Percentiles rank a stretch among this genome's conserved stretches.
Evolutionary conservation across 176 grass and related monocot species (phyloP).

Genomic region (Paspalum vaginatum): DNA sequence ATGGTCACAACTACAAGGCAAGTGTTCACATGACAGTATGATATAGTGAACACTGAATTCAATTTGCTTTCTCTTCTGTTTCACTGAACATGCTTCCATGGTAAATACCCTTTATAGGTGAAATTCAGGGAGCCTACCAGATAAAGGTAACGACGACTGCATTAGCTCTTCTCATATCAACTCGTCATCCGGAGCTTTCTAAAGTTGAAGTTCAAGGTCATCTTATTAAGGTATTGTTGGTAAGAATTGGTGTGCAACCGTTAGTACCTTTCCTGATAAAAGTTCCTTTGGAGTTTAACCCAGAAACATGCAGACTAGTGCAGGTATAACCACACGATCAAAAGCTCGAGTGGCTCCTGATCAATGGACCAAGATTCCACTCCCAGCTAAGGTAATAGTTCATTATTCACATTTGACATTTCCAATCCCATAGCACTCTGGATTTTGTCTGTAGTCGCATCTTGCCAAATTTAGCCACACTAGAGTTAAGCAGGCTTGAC

Average conservation of each 20-base stretch:
- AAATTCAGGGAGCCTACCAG: conserved; percentile 97
- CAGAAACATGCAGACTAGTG: conserved; percentile 53
- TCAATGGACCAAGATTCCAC: conserved; percentile 72
- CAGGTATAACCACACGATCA: conserved; percentile 89
- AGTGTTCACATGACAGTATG: conserved; percentile 18
- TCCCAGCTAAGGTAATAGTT: conserved; percentile 76
- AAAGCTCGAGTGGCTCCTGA: conserved; percentile 80
- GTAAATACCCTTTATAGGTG: conserved; percentile 56
- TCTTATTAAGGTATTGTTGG: conserved; percentile 79
- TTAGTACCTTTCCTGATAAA: conserved; percentile 26
- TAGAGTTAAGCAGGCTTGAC: neutral
- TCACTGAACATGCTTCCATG: conserved; percentile 15
- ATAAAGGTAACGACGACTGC: conserved; percentile 97
- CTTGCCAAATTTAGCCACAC: neutral
- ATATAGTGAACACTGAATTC: conserved; percentile 13
- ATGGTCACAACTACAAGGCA: conserved; percentile 91
- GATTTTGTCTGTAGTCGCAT: neutral
- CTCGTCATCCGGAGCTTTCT: conserved; percentile 65
- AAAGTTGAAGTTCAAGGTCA: conserved; percentile 88
- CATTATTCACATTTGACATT: conserved; percentile 34
- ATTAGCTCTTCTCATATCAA: conserved; percentile 81
- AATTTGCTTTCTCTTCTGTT: conserved; percentile 2
- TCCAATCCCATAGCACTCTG: conserved; percentile 5
- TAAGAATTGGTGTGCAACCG: conserved; percentile 28
- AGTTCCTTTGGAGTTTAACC: conserved; percentile 23